Percentiles rank a stretch among this genome's conserved stretches.
Evolutionary conservation across 306 rosid species (phyloP).

Genomic region (Oxytropis ochrocephala): DNA sequence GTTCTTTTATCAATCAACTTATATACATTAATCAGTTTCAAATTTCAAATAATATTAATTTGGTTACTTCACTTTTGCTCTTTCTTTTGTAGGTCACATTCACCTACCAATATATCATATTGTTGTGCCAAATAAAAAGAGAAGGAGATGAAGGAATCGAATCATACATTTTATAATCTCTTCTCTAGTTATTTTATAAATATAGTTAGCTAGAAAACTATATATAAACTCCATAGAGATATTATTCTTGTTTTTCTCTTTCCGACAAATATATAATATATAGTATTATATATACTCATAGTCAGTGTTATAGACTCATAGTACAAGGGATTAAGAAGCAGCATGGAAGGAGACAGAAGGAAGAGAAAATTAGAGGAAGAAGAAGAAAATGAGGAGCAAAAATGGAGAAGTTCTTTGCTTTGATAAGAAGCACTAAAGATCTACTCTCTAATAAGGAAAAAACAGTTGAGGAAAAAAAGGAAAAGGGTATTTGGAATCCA

Average conservation of each 20-base stretch:
- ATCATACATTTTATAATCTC: background rate
- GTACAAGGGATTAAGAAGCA: background rate
- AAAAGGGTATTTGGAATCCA: conserved; percentile 51
- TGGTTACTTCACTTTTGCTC: background rate
- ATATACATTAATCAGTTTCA: background rate
- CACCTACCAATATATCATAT: background rate
- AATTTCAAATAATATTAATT: background rate
- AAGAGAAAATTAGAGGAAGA: conserved; percentile 45
- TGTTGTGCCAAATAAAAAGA: background rate
- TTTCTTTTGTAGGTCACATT: background rate
- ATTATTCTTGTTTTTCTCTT: background rate
- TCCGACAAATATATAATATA: background rate
- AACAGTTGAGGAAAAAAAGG: background rate
- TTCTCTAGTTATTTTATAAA: background rate
- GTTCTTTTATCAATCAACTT: background rate
- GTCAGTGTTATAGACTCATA: background rate
- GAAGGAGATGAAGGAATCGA: too few relatives aligned
- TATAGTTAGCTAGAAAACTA: too few relatives aligned
- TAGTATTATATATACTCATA: background rate
- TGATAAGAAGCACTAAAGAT: conserved; percentile 63
- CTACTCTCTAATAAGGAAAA: conserved; percentile 12
- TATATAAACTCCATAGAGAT: background rate
- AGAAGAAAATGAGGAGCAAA: conserved; percentile 49
- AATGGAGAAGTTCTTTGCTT: conserved; percentile 62
- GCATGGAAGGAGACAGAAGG: conserved; percentile 56